These are phyloP conservation scores for Globisporangium barbulae DNA, from an alignment of 352 stramenopile genomes.

Conservation along the genomic window DNA sequence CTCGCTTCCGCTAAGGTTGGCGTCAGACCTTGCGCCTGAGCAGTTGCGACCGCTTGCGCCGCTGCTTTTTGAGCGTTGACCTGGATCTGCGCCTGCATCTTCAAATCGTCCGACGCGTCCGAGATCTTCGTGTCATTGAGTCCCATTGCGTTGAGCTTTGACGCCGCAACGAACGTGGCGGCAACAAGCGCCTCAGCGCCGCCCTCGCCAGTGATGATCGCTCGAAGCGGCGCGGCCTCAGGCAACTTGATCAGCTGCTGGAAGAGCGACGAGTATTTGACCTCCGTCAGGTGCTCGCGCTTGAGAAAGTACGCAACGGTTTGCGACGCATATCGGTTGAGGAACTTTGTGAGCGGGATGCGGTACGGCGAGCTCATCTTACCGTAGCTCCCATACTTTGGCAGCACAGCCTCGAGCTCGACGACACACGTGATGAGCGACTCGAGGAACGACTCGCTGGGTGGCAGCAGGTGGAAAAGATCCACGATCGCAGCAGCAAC, in stretches of 20 bases:
- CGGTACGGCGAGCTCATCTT: slow-evolving; percentile 92
- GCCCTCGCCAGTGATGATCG: slow-evolving; percentile 84
- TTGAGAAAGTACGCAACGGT: slow-evolving; percentile 88
- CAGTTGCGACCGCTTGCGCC: slow-evolving; percentile 69
- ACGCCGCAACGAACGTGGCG: slow-evolving; percentile 87
- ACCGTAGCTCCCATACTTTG: slow-evolving; percentile 87
- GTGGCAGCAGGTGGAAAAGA: slow-evolving; percentile 95
- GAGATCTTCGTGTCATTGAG: slow-evolving; percentile 35
- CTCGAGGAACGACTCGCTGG: slow-evolving; percentile 94
- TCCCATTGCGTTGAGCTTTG: slow-evolving; percentile 45
- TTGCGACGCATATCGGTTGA: slow-evolving; percentile 90
- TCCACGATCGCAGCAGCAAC: slow-evolving; percentile 95
- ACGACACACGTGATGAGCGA: slow-evolving; percentile 94
- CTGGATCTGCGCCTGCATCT: slow-evolving; percentile 85
- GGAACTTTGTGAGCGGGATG: slow-evolving; percentile 88
- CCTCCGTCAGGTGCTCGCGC: slow-evolving; percentile 71
- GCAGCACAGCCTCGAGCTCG: slow-evolving; percentile 91
- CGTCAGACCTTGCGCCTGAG: slow-evolving; percentile 77
- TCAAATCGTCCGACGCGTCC: slow-evolving; percentile 58
- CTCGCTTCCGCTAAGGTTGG: slow-evolving; percentile 63
- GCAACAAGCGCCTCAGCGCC: slow-evolving; percentile 90
- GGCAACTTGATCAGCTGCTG: slow-evolving; percentile 92
- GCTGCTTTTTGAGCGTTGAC: slow-evolving; percentile 83
- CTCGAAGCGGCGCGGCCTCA: slow-evolving; percentile 83
- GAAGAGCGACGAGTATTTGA: slow-evolving; percentile 93